These are phyloP conservation scores for Yamagishiella unicocca DNA, from an alignment of 139 green algal species.

Conservation along the genomic window DNA sequence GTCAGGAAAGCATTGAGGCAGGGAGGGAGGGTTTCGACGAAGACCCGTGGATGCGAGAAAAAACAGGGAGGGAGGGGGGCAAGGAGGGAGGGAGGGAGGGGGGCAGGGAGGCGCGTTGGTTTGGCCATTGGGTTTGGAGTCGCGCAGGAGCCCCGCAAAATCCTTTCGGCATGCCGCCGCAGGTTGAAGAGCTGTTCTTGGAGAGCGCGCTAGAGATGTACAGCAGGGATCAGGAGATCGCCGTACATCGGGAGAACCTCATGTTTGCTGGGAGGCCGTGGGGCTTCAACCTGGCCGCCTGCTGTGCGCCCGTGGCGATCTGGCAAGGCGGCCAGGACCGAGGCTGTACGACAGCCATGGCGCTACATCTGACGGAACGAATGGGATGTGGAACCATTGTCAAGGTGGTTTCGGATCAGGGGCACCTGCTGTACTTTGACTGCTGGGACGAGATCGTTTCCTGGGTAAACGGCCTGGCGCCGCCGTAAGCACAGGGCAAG, in stretches of 20 bases:
- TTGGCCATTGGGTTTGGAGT: too few relatives aligned
- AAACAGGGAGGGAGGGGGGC: too few relatives aligned
- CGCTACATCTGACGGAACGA: not conserved
- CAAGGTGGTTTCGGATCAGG: not conserved
- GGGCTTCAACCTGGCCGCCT: conserved; percentile 5
- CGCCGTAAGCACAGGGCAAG: too few relatives aligned
- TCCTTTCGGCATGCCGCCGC: not conserved
- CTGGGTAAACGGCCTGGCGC: not conserved
- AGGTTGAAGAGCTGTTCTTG: conserved; percentile 34
- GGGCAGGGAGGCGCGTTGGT: too few relatives aligned
- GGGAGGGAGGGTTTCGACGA: not conserved
- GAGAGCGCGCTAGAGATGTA: conserved; percentile 28
- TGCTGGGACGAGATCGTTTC: conserved; percentile 12
- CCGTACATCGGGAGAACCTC: conserved; percentile 1
- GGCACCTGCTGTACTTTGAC: conserved; percentile 35
- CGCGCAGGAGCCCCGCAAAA: too few relatives aligned
- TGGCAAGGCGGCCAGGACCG: conserved; percentile 38
- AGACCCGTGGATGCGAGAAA: not conserved
- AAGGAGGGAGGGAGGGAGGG: too few relatives aligned
- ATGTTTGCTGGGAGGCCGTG: not conserved
- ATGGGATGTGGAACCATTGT: not conserved
- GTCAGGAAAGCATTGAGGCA: too few relatives aligned
- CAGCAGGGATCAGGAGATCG: conserved; percentile 6
- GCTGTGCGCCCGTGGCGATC: not conserved
- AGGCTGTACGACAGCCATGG: conserved; percentile 20